Evolutionary conservation across 2,329 filamentous ascomycete genomes (phyloP), one percentile per base, ranked within the genome.

Genomic region (Volutella citrinella): DNA sequence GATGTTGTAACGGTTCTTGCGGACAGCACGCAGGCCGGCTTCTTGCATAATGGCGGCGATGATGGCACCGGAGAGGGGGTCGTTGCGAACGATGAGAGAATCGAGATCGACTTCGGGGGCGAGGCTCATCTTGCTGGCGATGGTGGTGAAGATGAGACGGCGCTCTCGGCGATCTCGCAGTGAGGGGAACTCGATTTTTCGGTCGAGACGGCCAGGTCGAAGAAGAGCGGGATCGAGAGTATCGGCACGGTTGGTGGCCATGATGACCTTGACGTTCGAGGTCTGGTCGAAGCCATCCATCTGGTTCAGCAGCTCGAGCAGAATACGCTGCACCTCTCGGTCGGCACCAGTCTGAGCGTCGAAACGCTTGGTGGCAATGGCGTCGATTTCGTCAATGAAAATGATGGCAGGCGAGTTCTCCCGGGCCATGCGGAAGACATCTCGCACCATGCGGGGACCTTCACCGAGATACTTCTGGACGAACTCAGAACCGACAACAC

Each of bases 261-360:
- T 98, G 70, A 98, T 98, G 61, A 98, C 93, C 73, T 98, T 98
- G 67, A 98, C 93, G 65, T 98, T 98, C 62, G 88, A 87, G 1
- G 89, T 95, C 67, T 98, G 93, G 64, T 98, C 93, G 71, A 98
- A 98, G 48, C 93, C 93, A 62, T 98, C 93, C 93, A 98, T 98
- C 69, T 98, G 93, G 70, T 98, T 98, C 46, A 98, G 82, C 49
- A 98, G 72, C 65, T 98, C 93, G 41, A 98, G 82, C 40, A 98
- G 74, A 57, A 98, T 98, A 76, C 93, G 91, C 71, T 98, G 93
- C 12, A 98, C 93, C 68, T 98, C 93, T 69, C 93, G 82, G 60
- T 98, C 93, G 48, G 93, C 93, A 63, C 93, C 93, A 5, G 93
- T 98, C 68, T 98, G 93, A 16, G 93, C 93, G 61, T 98, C 93